Percentiles rank a stretch among this genome's conserved stretches.
These are phyloP conservation scores for Monilinia fructicola DNA, from an alignment of 2,329 filamentous ascomycete genomes.

Conservation along the genomic window DNA sequence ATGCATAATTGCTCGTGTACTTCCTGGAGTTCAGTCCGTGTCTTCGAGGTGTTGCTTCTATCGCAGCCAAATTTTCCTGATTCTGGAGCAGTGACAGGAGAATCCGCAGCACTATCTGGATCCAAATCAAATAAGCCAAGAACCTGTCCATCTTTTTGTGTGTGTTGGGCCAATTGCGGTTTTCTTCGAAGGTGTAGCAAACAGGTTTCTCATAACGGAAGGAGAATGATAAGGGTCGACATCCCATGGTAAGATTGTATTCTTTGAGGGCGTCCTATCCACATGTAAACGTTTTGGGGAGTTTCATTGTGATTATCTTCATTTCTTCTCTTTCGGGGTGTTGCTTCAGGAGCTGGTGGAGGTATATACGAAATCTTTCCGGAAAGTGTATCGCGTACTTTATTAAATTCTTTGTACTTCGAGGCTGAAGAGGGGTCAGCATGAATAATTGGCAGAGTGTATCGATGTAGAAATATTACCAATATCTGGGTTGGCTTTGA, in stretches of 20 bases:
- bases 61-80: slow-evolving; percentile 30
- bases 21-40: slow-evolving; percentile 4
- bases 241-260: slow-evolving; percentile 40
- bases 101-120: slow-evolving; percentile 50
- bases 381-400: slow-evolving; percentile 57
- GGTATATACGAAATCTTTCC: slow-evolving; percentile 50
- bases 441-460: not conserved
- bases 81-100: slow-evolving; percentile 24
- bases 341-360: slow-evolving; percentile 36
- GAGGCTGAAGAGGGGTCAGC: slow-evolving; percentile 30
- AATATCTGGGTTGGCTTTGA: slow-evolving; percentile 70
- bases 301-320: slow-evolving; percentile 45
- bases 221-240: slow-evolving; percentile 55
- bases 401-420: slow-evolving; percentile 78
- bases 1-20: slow-evolving; percentile 26
- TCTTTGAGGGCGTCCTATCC: slow-evolving; percentile 50
- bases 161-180: slow-evolving; percentile 73
- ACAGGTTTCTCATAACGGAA: slow-evolving; percentile 56
- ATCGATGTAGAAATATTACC: slow-evolving; percentile 49
- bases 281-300: slow-evolving; percentile 50
- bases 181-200: slow-evolving; percentile 55
- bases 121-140: slow-evolving; percentile 74
- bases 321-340: slow-evolving; percentile 43
- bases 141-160: slow-evolving; percentile 74
- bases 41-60: slow-evolving; percentile 44